A percentile compares a stretch with the other conserved stretches of the same genome.
phyloP scores from a whole-genome alignment of 768 basidiomycete genomes.

The Dioszegia crocea region DNA sequence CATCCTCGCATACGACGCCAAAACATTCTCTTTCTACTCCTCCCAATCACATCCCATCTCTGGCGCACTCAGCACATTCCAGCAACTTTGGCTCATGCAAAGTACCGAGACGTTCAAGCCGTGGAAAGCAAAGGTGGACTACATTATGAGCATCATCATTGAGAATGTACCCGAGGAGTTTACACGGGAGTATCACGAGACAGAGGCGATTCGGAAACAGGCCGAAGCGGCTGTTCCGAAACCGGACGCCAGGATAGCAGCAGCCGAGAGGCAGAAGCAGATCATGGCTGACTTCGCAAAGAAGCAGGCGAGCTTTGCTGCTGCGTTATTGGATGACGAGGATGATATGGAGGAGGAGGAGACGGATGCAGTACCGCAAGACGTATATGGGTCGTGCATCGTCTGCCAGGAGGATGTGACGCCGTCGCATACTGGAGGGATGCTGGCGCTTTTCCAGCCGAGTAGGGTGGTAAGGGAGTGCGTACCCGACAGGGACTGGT shows the following conservation, averaged over 20 bases:
- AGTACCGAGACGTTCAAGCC: slow-evolving; percentile 66
- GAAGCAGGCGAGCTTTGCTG: slow-evolving; percentile 63
- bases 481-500: slow-evolving; percentile 55
- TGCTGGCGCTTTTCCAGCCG: slow-evolving; percentile 79
- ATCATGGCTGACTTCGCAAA: slow-evolving; percentile 95
- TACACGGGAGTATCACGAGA: slow-evolving; percentile 26
- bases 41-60: slow-evolving; percentile 51
- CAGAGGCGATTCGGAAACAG: slow-evolving; percentile 12
- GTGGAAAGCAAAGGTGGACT: slow-evolving; percentile 66
- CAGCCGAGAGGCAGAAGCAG: slow-evolving; percentile 54
- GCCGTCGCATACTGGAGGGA: slow-evolving; percentile 68
- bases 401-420: slow-evolving; percentile 95
- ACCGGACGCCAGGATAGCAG: slow-evolving; percentile 9
- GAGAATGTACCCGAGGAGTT: slow-evolving; percentile 61
- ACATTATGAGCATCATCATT: slow-evolving; percentile 67
- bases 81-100: slow-evolving; percentile 72
- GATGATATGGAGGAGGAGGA: slow-evolving; percentile 63
- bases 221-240: slow-evolving; percentile 5
- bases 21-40: slow-evolving; percentile 61
- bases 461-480: slow-evolving; percentile 78
- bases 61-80: slow-evolving; percentile 28
- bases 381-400: slow-evolving; percentile 85
- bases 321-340: slow-evolving; percentile 67
- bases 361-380: slow-evolving; percentile 56
- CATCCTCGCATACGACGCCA: slow-evolving; percentile 67